Percentiles rank a stretch among this genome's conserved stretches.
These are phyloP conservation scores for Pythium biforme DNA, from an alignment of 352 stramenopile species.

Conservation along the genomic window DNA sequence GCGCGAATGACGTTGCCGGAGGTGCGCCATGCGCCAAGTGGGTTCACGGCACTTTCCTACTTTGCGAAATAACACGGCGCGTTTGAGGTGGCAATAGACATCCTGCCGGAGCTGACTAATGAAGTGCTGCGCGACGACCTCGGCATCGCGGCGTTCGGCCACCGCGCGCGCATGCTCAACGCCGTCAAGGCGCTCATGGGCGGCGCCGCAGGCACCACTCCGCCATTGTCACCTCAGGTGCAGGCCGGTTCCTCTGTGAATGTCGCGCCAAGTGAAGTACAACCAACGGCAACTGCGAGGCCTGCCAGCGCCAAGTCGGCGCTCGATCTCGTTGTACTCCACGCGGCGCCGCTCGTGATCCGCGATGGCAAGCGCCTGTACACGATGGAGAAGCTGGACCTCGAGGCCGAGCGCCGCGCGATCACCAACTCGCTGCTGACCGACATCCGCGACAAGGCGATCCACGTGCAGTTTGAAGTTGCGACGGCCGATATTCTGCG, in stretches of 20 bases:
- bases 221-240: neutral
- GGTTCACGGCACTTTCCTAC: neutral
- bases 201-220: neutral
- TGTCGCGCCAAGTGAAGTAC: neutral
- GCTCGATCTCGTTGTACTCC: constrained; percentile 74
- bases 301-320: constrained; percentile 35
- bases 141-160: constrained; percentile 58
- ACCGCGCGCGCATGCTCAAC: constrained; percentile 55
- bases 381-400: constrained; percentile 82
- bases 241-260: no score
- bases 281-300: neutral
- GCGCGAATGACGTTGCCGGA: constrained; percentile 28
- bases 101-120: constrained; percentile 59
- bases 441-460: constrained; percentile 69
- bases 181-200: constrained; percentile 43
- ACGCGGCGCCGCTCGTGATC: constrained; percentile 78
- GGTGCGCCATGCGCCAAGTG: constrained; percentile 12
- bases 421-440: constrained; percentile 71
- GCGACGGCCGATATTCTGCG: constrained; percentile 74
- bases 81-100: constrained; percentile 26
- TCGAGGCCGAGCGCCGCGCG: constrained; percentile 63
- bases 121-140: constrained; percentile 64
- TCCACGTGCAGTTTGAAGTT: constrained; percentile 77
- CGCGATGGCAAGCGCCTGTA: constrained; percentile 62
- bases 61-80: no score